phyloP scores from a whole-genome alignment of 495 filamentous ascomycete species.

The Tuber microsphaerosporum region DNA sequence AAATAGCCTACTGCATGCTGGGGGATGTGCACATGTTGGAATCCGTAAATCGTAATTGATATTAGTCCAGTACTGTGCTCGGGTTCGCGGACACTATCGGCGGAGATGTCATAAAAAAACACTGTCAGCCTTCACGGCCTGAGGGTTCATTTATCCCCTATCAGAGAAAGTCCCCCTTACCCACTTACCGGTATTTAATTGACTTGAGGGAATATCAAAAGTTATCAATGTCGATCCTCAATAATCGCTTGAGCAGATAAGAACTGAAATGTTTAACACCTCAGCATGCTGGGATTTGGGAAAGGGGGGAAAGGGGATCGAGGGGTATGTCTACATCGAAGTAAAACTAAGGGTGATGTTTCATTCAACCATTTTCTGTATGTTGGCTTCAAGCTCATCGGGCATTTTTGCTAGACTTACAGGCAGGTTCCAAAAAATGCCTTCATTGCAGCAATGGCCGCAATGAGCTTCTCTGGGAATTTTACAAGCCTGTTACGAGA shows the following conservation, averaged over 20 bases:
- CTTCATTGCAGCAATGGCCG: neutral
- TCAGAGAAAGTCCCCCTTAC: neutral
- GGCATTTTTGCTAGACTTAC: neutral
- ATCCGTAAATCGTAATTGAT: neutral
- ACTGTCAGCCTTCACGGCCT: neutral
- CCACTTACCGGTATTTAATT: neutral
- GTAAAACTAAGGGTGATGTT: neutral
- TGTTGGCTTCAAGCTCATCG: neutral
- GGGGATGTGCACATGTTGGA: neutral
- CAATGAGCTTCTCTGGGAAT: neutral
- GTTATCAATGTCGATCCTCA: neutral
- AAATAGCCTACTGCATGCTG: neutral
- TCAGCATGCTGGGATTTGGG: neutral
- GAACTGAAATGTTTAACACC: neutral
- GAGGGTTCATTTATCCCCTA: neutral
- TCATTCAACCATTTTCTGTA: neutral
- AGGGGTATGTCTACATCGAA: neutral
- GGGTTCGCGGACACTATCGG: neutral
- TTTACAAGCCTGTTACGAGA: neutral
- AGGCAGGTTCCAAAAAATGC: neutral
- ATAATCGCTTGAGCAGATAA: neutral
- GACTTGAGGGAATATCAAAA: neutral
- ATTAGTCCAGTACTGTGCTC: neutral
- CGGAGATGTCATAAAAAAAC: neutral
- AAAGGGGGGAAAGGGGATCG: neutral